phyloP scores from a whole-genome alignment of 2,329 filamentous ascomycete species.

The Hymenotorrendiella dingleyae region DNA sequence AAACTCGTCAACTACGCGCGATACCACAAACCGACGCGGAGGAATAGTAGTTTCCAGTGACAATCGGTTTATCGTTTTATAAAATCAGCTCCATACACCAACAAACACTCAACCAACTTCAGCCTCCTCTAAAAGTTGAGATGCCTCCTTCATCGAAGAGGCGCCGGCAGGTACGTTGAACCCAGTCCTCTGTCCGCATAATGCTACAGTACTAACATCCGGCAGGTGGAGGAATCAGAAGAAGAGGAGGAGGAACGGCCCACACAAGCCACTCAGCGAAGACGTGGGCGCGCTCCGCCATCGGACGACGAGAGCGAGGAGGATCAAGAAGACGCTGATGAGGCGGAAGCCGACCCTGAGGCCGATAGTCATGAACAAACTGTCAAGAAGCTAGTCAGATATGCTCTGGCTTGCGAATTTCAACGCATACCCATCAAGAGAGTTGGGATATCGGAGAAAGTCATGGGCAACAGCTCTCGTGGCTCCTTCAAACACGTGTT shows the following conservation, averaged over 20 bases:
- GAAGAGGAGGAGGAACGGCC: constrained; percentile 24
- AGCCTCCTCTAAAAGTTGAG: constrained; percentile 4
- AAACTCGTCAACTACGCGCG: too few species aligned
- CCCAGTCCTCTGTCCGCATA: neutral
- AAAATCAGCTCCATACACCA: too few species aligned
- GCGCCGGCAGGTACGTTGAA: constrained; percentile 21
- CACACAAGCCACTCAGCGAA: constrained; percentile 20
- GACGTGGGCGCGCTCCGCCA: constrained; percentile 10
- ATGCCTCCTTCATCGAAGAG: constrained; percentile 25
- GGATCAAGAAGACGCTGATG: constrained; percentile 15
- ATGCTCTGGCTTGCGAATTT: constrained; percentile 61
- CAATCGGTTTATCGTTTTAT: too few species aligned
- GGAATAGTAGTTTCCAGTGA: too few species aligned
- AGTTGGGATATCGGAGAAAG: constrained; percentile 57
- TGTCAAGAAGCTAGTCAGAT: constrained; percentile 63
- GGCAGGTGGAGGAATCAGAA: constrained; percentile 18
- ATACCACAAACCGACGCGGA: too few species aligned
- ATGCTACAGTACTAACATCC: neutral
- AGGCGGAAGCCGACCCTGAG: constrained; percentile 23
- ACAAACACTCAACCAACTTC: too few species aligned
- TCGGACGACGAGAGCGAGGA: constrained; percentile 25
- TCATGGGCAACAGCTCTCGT: constrained; percentile 41
- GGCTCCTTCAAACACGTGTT: constrained; percentile 74
- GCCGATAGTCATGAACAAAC: constrained; percentile 38
- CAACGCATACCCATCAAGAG: constrained; percentile 54